Evolutionary conservation across 345 rosid species (phyloP).

Genomic region (Acer negundo): DNA sequence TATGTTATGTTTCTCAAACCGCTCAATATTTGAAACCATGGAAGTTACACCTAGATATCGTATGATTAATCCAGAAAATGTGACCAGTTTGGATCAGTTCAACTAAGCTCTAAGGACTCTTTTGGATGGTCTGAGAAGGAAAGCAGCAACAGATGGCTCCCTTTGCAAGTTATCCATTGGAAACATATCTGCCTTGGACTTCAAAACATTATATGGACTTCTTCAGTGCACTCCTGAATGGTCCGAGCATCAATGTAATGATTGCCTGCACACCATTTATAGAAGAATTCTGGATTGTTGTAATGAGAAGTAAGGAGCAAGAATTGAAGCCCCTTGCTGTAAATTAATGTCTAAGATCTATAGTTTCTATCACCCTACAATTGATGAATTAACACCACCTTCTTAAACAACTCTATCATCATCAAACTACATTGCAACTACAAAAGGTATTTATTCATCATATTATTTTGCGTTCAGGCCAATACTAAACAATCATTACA

Average conservation of each 20-base stretch:
- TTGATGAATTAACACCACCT: too few relatives aligned
- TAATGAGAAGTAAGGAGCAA: too few relatives aligned
- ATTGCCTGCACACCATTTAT: too few relatives aligned
- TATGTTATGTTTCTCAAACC: constrained; percentile 6
- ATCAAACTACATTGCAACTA: too few relatives aligned
- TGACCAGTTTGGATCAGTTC: constrained; percentile 23
- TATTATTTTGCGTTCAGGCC: too few relatives aligned
- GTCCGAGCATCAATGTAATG: constrained; percentile 10
- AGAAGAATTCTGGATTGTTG: too few relatives aligned
- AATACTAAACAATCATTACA: too few relatives aligned
- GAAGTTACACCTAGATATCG: neutral
- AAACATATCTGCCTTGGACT: neutral
- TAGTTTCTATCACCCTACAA: too few relatives aligned
- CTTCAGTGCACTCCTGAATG: constrained; percentile 52
- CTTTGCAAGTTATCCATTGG: constrained; percentile 38
- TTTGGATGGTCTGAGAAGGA: constrained; percentile 22
- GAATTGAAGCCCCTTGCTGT: too few relatives aligned
- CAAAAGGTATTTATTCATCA: too few relatives aligned
- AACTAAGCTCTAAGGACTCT: constrained; percentile 1
- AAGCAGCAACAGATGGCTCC: constrained; percentile 34
- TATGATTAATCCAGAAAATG: neutral
- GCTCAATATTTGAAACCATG: neutral
- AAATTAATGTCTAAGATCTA: too few relatives aligned
- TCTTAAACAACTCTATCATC: too few relatives aligned
- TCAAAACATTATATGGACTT: constrained; percentile 27